phyloP scores from a whole-genome alignment of 352 stramenopile genomes.

The Pythium sp. region DNA sequence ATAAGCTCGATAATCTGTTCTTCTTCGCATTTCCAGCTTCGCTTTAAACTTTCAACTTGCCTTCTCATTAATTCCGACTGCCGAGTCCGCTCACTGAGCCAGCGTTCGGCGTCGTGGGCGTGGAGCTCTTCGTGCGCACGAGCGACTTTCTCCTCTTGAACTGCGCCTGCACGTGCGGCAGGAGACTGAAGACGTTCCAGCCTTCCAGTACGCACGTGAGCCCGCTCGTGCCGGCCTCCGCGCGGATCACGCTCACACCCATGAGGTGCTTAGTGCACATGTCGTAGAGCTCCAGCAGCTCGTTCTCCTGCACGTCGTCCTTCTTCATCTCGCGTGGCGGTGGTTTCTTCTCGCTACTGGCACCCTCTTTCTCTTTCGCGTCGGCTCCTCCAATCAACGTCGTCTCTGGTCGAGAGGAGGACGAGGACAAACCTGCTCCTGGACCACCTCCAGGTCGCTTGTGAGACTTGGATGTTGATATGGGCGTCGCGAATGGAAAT shows the following conservation, averaged over 20 bases:
- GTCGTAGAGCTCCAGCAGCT: constrained; percentile 61
- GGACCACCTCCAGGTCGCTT: constrained; percentile 4
- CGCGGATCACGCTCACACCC: constrained; percentile 47
- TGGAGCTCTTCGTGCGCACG: constrained; percentile 36
- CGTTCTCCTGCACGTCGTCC: constrained; percentile 42
- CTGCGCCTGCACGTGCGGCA: constrained; percentile 38
- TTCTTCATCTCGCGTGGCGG: constrained; percentile 8
- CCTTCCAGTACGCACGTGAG: constrained; percentile 56
- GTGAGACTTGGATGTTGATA: constrained; percentile 18
- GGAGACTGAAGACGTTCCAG: constrained; percentile 61
- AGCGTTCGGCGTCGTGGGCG: constrained; percentile 16
- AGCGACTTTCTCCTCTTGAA: constrained; percentile 25
- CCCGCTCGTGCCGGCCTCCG: constrained; percentile 63
- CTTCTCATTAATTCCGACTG: constrained; percentile 8
- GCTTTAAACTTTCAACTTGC: not conserved
- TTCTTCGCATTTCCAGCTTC: not conserved
- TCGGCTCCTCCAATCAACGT: not conserved
- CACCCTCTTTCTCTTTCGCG: not conserved
- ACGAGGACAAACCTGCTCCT: not conserved
- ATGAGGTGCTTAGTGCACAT: constrained; percentile 44
- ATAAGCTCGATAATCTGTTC: not conserved
- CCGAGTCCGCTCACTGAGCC: not conserved
- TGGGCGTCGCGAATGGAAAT: constrained; percentile 23
- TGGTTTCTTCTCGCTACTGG: constrained; percentile 7
- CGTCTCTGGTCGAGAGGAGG: not conserved